phyloP scores from a whole-genome alignment of 345 rosid genomes.

The Murraya koenigii region DNA sequence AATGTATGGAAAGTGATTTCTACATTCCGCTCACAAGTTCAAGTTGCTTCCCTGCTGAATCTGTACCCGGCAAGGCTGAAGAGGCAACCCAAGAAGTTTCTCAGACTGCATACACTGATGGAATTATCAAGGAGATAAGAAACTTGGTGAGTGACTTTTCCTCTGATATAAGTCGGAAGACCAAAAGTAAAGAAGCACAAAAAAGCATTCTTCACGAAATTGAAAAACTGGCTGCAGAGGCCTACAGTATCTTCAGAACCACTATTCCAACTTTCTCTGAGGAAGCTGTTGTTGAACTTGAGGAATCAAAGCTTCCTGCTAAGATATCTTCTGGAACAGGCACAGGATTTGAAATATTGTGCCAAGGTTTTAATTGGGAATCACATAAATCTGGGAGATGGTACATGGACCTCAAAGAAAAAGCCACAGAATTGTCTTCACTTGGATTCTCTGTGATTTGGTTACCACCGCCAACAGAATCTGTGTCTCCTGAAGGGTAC shows the following conservation, averaged over 20 bases:
- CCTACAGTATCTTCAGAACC: conserved; percentile 88
- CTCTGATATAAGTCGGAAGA: conserved; percentile 47
- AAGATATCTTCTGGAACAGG: conserved; percentile 75
- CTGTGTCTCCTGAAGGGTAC: conserved; percentile 98
- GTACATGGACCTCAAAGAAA: conserved; percentile 75
- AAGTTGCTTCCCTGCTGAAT: conserved; percentile 34
- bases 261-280: conserved; percentile 57
- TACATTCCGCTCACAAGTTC: conserved; percentile 60
- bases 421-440: conserved; percentile 64
- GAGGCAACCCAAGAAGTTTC: conserved; percentile 46
- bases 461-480: conserved; percentile 97
- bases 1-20: conserved; percentile 68
- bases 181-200: conserved; percentile 68
- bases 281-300: conserved; percentile 46
- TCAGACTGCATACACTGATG: conserved; percentile 45
- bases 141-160: conserved; percentile 69
- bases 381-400: conserved; percentile 88
- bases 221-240: conserved; percentile 97
- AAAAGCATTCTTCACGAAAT: conserved; percentile 88
- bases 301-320: conserved; percentile 36
- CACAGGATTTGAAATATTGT: conserved; percentile 78
- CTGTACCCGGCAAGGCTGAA: conserved; percentile 28
- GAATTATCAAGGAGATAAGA: conserved; percentile 76
- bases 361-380: conserved; percentile 99
- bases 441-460: conserved; percentile 87